phyloP scores from a whole-genome alignment of 2,329 filamentous ascomycete species.

The Hypoxylon sp. region DNA sequence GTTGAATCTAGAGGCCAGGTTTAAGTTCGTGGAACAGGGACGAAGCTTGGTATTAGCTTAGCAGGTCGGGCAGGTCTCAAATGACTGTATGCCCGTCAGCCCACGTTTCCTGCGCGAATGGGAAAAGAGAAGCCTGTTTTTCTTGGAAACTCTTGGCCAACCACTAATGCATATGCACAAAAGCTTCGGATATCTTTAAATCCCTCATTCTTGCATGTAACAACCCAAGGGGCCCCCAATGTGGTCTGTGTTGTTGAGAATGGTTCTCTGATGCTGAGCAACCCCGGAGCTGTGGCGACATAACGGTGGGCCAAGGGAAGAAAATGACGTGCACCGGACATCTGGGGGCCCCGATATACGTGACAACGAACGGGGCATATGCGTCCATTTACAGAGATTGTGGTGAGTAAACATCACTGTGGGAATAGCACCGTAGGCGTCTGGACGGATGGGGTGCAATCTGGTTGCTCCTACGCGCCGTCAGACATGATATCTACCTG shows the following conservation, averaged over 20 bases:
- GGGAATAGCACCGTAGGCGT: neutral
- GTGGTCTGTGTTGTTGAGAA: neutral
- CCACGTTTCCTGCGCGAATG: slow-evolving; percentile 1
- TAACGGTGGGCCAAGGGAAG: slow-evolving; percentile 1
- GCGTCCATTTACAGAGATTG: neutral
- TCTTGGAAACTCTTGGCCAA: slow-evolving; percentile 36
- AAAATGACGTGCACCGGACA: neutral
- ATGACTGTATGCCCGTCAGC: neutral
- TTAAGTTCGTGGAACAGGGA: neutral
- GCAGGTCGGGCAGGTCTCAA: neutral
- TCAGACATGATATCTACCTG: slow-evolving; percentile 11
- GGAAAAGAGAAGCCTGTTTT: slow-evolving; percentile 21
- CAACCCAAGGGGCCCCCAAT: neutral
- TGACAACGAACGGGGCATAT: neutral
- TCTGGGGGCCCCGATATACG: neutral
- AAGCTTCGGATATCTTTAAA: slow-evolving; percentile 27
- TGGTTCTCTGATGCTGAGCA: neutral
- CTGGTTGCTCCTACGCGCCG: slow-evolving; percentile 13
- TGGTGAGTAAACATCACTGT: neutral
- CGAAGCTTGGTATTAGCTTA: neutral
- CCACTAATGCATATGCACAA: slow-evolving; percentile 31
- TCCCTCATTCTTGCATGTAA: slow-evolving; percentile 29
- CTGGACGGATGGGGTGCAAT: neutral
- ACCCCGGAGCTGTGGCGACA: neutral
- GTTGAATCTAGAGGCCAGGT: neutral